phyloP scores from a whole-genome alignment of 306 rosid species.

The Casuarina cunninghamiana region DNA sequence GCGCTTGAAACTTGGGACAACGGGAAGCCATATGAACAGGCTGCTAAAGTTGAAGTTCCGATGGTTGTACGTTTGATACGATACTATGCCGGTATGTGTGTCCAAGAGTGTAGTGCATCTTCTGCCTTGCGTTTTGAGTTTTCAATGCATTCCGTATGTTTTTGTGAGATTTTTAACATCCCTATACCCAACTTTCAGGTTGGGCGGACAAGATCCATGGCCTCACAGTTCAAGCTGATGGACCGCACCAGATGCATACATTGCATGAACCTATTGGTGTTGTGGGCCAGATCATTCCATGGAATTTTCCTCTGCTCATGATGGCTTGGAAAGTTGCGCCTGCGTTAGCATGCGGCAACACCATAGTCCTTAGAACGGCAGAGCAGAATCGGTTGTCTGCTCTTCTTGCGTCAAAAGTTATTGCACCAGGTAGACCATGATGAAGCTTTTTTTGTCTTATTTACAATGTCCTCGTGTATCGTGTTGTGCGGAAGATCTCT shows the following conservation, averaged over 20 bases:
- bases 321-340: conserved; percentile 93
- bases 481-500: background rate
- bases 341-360: conserved; percentile 88
- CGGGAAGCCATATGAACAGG: conserved; percentile 28
- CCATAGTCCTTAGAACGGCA: conserved; percentile 77
- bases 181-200: conserved; percentile 44
- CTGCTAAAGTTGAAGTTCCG: conserved; percentile 65
- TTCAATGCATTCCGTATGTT: background rate
- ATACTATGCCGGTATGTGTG: conserved; percentile 73
- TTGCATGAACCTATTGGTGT: conserved; percentile 97
- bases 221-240: conserved; percentile 83
- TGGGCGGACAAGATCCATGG: conserved; percentile 98
- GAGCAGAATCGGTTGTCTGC: conserved; percentile 97
- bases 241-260: conserved; percentile 68
- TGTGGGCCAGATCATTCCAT: conserved; percentile 93
- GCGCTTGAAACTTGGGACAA: conserved; percentile 41
- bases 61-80: conserved; percentile 68
- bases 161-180: conserved; percentile 1
- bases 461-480: too few species aligned
- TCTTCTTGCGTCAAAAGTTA: conserved; percentile 54
- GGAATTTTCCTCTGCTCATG: conserved; percentile 96
- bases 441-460: background rate
- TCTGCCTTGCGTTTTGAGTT: background rate
- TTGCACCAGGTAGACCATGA: conserved; percentile 61
- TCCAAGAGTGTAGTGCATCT: background rate